Evolutionary conservation across 1,284 basidiomycete genomes (phyloP).

Genomic region (Marasmius oreades): DNA sequence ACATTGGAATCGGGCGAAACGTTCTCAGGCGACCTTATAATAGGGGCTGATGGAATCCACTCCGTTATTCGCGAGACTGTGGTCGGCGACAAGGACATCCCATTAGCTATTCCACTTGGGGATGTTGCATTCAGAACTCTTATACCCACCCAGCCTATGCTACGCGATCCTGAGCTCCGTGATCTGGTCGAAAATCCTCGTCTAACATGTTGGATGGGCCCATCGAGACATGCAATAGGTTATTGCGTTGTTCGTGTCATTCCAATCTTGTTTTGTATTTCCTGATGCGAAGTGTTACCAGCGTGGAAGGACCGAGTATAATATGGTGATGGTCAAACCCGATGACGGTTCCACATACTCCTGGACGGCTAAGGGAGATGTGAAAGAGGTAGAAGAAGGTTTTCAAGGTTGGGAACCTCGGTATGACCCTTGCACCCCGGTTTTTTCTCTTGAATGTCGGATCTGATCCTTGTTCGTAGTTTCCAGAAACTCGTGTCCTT

Average conservation of each 20-base stretch:
- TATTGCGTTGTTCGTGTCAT: constrained; percentile 35
- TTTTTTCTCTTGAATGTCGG: constrained; percentile 10
- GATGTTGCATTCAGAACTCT: constrained; percentile 58
- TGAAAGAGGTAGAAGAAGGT: constrained; percentile 40
- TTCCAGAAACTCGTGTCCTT: constrained; percentile 45
- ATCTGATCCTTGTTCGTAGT: constrained; percentile 22
- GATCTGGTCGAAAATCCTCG: constrained; percentile 35
- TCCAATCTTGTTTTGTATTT: constrained; percentile 1
- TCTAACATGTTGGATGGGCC: constrained; percentile 45
- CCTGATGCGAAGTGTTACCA: constrained; percentile 12
- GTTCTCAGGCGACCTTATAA: constrained; percentile 41
- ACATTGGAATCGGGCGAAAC: constrained; percentile 41
- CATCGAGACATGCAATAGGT: constrained; percentile 38
- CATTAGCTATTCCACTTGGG: constrained; percentile 41
- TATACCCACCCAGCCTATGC: constrained; percentile 42
- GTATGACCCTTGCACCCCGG: constrained; percentile 19
- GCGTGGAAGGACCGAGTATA: constrained; percentile 41
- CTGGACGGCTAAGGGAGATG: constrained; percentile 36
- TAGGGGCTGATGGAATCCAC: constrained; percentile 56
- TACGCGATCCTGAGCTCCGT: constrained; percentile 46
- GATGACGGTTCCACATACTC: constrained; percentile 38
- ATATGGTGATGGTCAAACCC: constrained; percentile 45
- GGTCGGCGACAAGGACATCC: constrained; percentile 34
- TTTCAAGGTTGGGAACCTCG: constrained; percentile 47
- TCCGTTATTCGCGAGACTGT: constrained; percentile 40